These are phyloP conservation scores for Eremochloa ophiuroides DNA, from an alignment of 176 grass and related monocot genomes.

Conservation along the genomic window DNA sequence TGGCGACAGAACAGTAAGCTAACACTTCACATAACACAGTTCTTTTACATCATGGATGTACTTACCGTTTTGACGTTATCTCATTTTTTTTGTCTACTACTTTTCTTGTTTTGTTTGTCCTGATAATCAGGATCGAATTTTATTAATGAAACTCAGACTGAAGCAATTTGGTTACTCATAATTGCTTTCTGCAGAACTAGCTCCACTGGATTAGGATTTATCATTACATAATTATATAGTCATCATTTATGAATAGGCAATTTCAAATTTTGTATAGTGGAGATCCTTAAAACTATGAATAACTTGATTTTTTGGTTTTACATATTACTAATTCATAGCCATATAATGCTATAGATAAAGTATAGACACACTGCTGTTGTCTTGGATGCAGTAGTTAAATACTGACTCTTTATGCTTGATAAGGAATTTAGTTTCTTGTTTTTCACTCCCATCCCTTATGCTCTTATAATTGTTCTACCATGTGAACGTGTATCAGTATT, in stretches of 20 bases:
- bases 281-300: background rate
- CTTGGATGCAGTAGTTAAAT: background rate
- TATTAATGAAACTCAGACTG: background rate
- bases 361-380: background rate
- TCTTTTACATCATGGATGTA: background rate
- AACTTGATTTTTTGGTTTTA: background rate
- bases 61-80: background rate
- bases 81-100: background rate
- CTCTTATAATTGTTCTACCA: background rate
- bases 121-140: background rate
- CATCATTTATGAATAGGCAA: background rate
- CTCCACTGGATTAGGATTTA: background rate
- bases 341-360: background rate
- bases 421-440: background rate
- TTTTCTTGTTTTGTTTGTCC: background rate
- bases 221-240: background rate
- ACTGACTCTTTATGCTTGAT: background rate
- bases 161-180: background rate
- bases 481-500: background rate
- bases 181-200: background rate
- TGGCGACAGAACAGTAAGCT: slow-evolving; percentile 62
- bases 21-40: background rate
- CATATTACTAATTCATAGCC: background rate
- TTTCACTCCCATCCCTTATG: background rate
- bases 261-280: background rate